Evolutionary conservation across 1,284 basidiomycete genomes (phyloP).

Genomic region (Melampsora larici-populina): DNA sequence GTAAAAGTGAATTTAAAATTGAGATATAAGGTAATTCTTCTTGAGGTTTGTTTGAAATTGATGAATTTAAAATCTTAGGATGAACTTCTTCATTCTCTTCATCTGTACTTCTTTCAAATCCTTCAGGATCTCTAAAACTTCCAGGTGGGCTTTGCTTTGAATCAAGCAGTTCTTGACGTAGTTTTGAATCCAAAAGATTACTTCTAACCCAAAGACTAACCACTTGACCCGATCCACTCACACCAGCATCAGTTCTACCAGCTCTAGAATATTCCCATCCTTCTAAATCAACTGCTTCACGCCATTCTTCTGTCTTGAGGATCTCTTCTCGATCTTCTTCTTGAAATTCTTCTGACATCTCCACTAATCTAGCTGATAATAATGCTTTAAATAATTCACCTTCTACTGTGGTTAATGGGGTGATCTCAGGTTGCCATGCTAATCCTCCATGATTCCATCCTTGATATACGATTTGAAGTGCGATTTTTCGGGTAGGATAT

Average conservation of each 20-base stretch:
- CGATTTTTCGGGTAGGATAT: slow-evolving; percentile 72
- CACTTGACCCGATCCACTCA: slow-evolving; percentile 91
- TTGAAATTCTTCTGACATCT: slow-evolving; percentile 57
- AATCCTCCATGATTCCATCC: slow-evolving; percentile 89
- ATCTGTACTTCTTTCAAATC: slow-evolving; percentile 43
- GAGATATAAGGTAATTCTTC: slow-evolving; percentile 73
- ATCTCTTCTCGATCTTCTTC: slow-evolving; percentile 52
- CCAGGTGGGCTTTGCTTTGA: slow-evolving; percentile 48
- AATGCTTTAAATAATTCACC: slow-evolving; percentile 78
- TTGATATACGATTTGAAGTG: slow-evolving; percentile 84
- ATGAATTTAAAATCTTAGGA: too few relatives aligned
- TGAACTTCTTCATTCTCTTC: slow-evolving; percentile 48
- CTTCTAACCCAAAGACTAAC: slow-evolving; percentile 85
- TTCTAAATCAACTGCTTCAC: slow-evolving; percentile 62
- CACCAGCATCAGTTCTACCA: slow-evolving; percentile 90
- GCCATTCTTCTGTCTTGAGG: slow-evolving; percentile 48
- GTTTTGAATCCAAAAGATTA: slow-evolving; percentile 45
- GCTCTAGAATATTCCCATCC: slow-evolving; percentile 86
- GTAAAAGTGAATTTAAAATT: slow-evolving; percentile 84
- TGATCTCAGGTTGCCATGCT: slow-evolving; percentile 67
- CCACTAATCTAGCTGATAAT: slow-evolving; percentile 65
- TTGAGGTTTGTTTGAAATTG: slow-evolving; percentile 15
- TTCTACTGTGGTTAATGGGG: slow-evolving; percentile 73
- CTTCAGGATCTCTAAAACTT: slow-evolving; percentile 44
- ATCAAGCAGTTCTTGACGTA: slow-evolving; percentile 44